phyloP scores from a whole-genome alignment of 768 basidiomycete genomes.

The Botryobasidium botryosum region DNA sequence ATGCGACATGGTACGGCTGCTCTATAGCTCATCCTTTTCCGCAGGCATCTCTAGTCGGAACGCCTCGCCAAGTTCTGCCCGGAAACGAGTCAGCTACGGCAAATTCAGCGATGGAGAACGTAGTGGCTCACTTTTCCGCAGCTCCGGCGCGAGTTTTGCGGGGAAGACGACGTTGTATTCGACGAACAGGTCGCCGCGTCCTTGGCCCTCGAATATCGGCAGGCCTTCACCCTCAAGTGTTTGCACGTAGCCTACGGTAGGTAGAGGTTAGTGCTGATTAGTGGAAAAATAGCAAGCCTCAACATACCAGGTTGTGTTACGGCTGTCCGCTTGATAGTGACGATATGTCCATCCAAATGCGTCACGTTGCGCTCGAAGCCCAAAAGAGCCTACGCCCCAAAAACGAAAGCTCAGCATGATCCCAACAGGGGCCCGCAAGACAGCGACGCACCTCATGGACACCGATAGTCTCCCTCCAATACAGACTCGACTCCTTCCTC shows the following conservation, averaged over 20 bases:
- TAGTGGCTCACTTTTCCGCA: constrained; percentile 51
- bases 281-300: neutral
- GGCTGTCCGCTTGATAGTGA: constrained; percentile 50
- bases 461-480: constrained; percentile 84
- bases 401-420: constrained; percentile 6
- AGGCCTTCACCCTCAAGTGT: constrained; percentile 79
- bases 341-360: constrained; percentile 74
- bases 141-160: constrained; percentile 43
- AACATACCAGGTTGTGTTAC: constrained; percentile 81
- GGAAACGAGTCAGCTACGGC: neutral
- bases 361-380: constrained; percentile 89
- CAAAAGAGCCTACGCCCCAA: constrained; percentile 54
- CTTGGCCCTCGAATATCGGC: constrained; percentile 42
- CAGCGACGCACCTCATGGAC: constrained; percentile 59
- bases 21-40: constrained; percentile 28
- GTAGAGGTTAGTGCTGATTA: neutral
- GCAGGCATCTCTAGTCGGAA: constrained; percentile 27
- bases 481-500: constrained; percentile 78
- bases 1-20: too few relatives aligned
- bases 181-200: constrained; percentile 66
- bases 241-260: constrained; percentile 59
- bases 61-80: constrained; percentile 39
- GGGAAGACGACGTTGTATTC: constrained; percentile 92
- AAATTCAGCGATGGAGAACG: neutral
- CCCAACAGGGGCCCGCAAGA: constrained; percentile 1